A percentile compares a stretch with the other conserved stretches of the same genome.
phyloP scores from a whole-genome alignment of 805 yeast species.

The Wickerhamiella alocasiicola region DNA sequence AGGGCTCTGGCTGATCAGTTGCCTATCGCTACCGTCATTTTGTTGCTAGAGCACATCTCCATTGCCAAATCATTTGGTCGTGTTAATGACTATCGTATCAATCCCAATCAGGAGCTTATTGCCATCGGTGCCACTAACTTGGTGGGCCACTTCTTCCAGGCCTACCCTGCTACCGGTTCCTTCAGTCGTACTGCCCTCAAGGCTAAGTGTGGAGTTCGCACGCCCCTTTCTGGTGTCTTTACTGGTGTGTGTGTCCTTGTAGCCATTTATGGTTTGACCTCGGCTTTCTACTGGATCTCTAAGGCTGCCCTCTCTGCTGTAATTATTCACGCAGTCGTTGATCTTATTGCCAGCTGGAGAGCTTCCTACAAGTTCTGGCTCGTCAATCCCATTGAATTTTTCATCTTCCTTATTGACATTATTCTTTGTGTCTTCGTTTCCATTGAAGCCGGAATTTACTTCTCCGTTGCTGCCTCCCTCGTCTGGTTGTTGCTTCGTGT shows the following conservation, averaged over 20 bases:
- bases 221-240: constrained; percentile 84
- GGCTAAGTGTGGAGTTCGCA: constrained; percentile 88
- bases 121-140: constrained; percentile 89
- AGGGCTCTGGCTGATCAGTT: constrained; percentile 56
- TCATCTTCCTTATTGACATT: constrained; percentile 61
- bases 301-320: constrained; percentile 78
- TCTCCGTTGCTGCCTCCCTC: constrained; percentile 73
- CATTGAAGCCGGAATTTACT: constrained; percentile 83
- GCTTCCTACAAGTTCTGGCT: constrained; percentile 49
- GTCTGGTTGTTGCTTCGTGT: constrained; percentile 61
- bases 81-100: constrained; percentile 76
- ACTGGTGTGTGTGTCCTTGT: constrained; percentile 81
- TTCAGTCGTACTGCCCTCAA: constrained; percentile 90
- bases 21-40: constrained; percentile 74
- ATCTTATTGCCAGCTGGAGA: constrained; percentile 49
- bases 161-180: constrained; percentile 94
- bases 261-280: constrained; percentile 74
- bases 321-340: constrained; percentile 87
- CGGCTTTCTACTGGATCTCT: constrained; percentile 79
- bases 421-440: constrained; percentile 63
- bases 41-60: constrained; percentile 84
- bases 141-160: constrained; percentile 82
- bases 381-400: constrained; percentile 59
- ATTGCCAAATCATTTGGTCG: constrained; percentile 90
- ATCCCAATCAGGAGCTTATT: constrained; percentile 85